Base-by-base conservation (phyloP, 2,329 filamentous ascomycete species). In the Aspergillus costaricaensis region DNA sequence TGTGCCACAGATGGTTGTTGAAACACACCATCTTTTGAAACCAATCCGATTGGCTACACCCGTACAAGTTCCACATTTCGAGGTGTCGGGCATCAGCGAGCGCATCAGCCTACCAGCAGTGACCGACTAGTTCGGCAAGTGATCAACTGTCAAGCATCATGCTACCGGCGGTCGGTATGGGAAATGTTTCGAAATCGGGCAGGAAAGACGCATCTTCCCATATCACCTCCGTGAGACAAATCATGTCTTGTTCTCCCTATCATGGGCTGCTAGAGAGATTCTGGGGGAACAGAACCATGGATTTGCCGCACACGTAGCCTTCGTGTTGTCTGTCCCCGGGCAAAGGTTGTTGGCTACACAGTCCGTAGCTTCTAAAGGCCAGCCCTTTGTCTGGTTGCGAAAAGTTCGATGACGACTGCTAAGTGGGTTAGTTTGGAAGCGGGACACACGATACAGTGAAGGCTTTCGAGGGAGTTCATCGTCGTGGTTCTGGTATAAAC, bases 51-150 rank as follows among this genome's bases (percentile, higher is more conserved):
- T 71, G 70, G 68, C 63, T 65, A 58, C 65, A 62, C 61, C 62
- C 67, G 61, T 57, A 59, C 62, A 63, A 65, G 61, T 65, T 55
- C 60, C 61, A 64, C 66, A 63, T 68, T 63, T 21, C 17, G 53
- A 60, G 60, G 57, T 65, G 57, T 70, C 63, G 60, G 73, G 73
- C 72, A 77, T 80, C 79, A 83, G 81, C 82, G 82, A 84, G 82
- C 80, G 78, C 75, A 83, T 79, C 77, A 81, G 81, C 79, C 74
- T 77, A 74, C 70, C 71, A 76, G 67, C 73, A 80, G 75, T 70
- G 64, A 76, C 67, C 64, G 62, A 59, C 62, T 60, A 58, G 41
- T 43, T 32, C 43, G 47, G 21, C n/a, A 25, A 17, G 41, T 15
- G 32, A 52, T 30, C 54, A 32, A 50, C n/a, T 23, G 36, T 50